Conservation (phyloP, 495 filamentous ascomycete genomes). For the Penicillium lividum region DNA sequence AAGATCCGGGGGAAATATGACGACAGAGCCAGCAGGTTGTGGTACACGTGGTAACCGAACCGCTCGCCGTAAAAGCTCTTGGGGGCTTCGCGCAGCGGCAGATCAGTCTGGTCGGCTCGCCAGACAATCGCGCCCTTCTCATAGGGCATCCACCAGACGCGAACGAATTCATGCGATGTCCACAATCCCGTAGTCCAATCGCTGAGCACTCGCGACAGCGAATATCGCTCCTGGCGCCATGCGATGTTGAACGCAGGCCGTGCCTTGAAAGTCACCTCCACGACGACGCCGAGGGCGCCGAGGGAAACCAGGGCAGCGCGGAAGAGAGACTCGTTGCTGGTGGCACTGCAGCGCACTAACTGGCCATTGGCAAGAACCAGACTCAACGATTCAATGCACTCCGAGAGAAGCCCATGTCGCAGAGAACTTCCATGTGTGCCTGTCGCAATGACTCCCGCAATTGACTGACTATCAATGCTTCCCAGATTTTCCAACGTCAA, state of each 20-base stretch:
- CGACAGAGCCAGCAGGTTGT: conserved; percentile 77
- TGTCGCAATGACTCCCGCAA: conserved; percentile 90
- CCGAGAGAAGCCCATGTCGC: conserved; percentile 78
- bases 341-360: conserved; percentile 68
- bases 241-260: conserved; percentile 74
- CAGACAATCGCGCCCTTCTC: conserved; percentile 82
- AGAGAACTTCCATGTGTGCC: conserved; percentile 91
- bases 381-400: conserved; percentile 68
- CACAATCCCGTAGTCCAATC: conserved; percentile 77
- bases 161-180: conserved; percentile 82
- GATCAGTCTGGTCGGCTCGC: conserved; percentile 73
- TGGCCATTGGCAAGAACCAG: conserved; percentile 84
- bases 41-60: conserved; percentile 85
- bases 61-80: conserved; percentile 75
- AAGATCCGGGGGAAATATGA: conserved; percentile 77
- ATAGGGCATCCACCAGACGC: conserved; percentile 98
- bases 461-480: conserved; percentile 91
- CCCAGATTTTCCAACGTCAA: conserved; percentile 86
- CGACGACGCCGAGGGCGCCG: conserved; percentile 87
- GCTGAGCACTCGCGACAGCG: conserved; percentile 63
- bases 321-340: conserved; percentile 75
- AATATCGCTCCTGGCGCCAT: conserved; percentile 79
- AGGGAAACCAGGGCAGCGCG: conserved; percentile 84
- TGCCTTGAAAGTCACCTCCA: conserved; percentile 81
- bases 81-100: conserved; percentile 47